phyloP scores from a whole-genome alignment of 2,329 filamentous ascomycete species.

The Colletotrichum acutatum region DNA sequence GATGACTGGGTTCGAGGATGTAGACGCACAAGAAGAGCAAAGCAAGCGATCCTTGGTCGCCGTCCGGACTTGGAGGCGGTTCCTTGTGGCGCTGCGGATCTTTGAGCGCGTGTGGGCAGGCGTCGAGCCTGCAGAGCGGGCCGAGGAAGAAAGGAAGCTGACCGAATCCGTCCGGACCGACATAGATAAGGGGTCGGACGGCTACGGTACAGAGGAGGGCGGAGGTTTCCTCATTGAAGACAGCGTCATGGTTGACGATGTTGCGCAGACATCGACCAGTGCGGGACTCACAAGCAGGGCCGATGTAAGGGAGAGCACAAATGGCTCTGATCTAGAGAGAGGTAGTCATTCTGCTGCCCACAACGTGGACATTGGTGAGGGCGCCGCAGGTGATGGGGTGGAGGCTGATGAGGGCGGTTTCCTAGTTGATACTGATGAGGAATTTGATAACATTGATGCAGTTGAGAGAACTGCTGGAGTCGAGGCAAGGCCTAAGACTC shows the following conservation, averaged over 20 bases:
- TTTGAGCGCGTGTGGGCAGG: slow-evolving; percentile 76
- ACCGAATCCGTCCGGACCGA: not conserved
- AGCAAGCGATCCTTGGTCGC: slow-evolving; percentile 80
- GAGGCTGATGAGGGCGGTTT: not conserved
- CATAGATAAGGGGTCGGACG: not conserved
- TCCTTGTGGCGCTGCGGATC: slow-evolving; percentile 82
- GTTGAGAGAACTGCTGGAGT: not conserved
- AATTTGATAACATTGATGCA: not conserved
- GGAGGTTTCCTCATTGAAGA: slow-evolving; percentile 12
- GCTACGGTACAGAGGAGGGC: not conserved
- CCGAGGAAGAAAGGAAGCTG: slow-evolving; percentile 43
- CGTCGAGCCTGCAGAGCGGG: slow-evolving; percentile 60
- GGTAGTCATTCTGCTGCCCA: not conserved
- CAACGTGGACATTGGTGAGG: not conserved
- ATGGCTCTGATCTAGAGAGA: not conserved
- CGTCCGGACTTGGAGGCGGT: slow-evolving; percentile 73
- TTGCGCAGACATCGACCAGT: not conserved
- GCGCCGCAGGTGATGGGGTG: not conserved
- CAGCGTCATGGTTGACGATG: not conserved
- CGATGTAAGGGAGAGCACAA: not conserved
- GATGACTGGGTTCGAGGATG: slow-evolving; percentile 73
- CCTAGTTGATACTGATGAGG: not conserved
- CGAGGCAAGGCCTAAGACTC: not conserved
- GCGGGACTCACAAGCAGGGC: not conserved
- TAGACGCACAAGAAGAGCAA: slow-evolving; percentile 71